Percentiles rank a stretch among this genome's conserved stretches.
Evolutionary conservation across 352 stramenopile species (phyloP).

Genomic region (Pythium coloratum): DNA sequence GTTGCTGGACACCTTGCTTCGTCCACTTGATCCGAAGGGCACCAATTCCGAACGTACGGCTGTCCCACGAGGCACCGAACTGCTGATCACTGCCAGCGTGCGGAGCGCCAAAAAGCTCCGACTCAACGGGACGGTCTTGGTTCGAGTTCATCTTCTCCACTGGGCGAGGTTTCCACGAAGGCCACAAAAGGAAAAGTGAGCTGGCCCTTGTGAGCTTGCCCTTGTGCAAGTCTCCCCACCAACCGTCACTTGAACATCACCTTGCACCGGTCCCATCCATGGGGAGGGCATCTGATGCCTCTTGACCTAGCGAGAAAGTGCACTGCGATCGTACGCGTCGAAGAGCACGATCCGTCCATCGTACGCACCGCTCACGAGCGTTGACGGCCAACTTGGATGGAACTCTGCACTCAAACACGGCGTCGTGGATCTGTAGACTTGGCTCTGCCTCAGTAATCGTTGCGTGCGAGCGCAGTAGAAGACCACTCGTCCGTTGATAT

Average conservation of each 20-base stretch:
- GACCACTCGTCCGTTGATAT: constrained; percentile 45
- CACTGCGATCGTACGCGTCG: background rate
- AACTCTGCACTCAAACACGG: constrained; percentile 14
- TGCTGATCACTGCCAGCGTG: background rate
- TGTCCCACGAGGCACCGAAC: background rate
- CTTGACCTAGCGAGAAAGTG: background rate
- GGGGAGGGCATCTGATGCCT: background rate
- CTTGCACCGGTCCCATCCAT: background rate
- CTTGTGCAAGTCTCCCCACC: background rate
- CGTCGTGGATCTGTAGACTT: constrained; percentile 4
- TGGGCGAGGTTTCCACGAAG: background rate
- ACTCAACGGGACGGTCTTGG: background rate
- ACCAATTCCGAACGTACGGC: background rate
- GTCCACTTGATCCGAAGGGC: background rate
- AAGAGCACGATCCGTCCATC: constrained; percentile 15
- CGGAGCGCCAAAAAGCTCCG: background rate
- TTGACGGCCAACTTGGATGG: constrained; percentile 18
- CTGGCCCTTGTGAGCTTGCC: background rate
- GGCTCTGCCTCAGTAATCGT: constrained; percentile 21
- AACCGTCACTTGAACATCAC: background rate
- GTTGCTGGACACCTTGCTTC: background rate
- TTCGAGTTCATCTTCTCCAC: background rate
- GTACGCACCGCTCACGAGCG: constrained; percentile 5
- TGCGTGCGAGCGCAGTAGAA: constrained; percentile 37
- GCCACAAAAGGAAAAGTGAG: background rate